Base-by-base conservation (phyloP, 148 eudicot species). In the Chenopodium formosanum region DNA sequence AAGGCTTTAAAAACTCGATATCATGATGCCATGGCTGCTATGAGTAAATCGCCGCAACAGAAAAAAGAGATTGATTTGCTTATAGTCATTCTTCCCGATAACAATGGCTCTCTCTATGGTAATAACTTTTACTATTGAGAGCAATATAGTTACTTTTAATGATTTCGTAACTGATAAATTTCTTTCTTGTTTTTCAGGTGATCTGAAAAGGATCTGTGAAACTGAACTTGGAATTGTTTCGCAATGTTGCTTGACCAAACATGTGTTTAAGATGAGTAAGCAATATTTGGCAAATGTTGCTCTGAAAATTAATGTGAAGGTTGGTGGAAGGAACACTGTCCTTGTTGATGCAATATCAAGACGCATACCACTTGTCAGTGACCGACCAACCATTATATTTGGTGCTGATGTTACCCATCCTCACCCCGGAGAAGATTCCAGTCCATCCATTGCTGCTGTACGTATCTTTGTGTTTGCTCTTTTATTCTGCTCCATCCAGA, bases 321-420 rank as follows among this genome's bases (percentile, higher is more conserved):
- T 92, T 76, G 95, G 95, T 40, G 95, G 95, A 76, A 88, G 95
- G 78, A 91, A 91, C 65, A 91, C 94, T 3, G 94, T 91, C 34
- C 91, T 91, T 74, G 88, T 86, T 58, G 92, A 91, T 85, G 94
- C 94, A 4, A 32, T 91, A 52, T 86, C 91, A 17, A 88, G 92
- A 82, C 86, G 91, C 78, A 90, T 92, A 44, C 95, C 92, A 74
- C 76, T 89, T 17, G 93, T 92, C 31, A 90, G 92, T 40, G 95
- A 90, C 19, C 64, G 78, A 13, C 93, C 93, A n/a, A 92, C 95
- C 11, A 92, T 92, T 17, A 88, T 92, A 60, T 92, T 92, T 86
- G 95, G 95, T 13, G 95, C 95, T 80, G 95, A 92, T 89, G 95
- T 92, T 47, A 92, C 95, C 1, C 95, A 92, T 84, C 95, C 95